phyloP scores from a whole-genome alignment of 345 rosid genomes.

The Adansonia digitata region DNA sequence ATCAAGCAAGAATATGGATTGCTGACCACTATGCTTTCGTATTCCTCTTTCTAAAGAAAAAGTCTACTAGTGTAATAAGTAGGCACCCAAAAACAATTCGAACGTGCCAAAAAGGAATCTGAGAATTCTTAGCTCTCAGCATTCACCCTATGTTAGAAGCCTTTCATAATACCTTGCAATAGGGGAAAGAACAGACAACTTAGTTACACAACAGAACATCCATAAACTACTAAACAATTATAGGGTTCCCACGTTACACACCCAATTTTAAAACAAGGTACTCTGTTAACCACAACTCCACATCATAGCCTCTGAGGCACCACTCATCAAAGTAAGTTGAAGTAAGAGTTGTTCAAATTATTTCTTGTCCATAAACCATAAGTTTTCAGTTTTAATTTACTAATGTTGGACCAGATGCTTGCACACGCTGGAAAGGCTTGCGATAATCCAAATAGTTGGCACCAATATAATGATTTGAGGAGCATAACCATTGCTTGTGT shows the following conservation, averaged over 20 bases:
- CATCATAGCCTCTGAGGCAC: background rate
- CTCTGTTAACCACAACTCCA: background rate
- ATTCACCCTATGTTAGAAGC: background rate
- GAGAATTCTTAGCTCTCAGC: background rate
- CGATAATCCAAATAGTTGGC: slow-evolving; percentile 1
- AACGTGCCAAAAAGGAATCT: background rate
- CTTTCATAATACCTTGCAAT: background rate
- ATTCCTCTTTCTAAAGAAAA: too few species aligned
- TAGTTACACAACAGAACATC: background rate
- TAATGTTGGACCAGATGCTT: slow-evolving; percentile 1
- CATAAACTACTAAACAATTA: background rate
- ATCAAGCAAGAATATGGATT: background rate
- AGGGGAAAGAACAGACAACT: background rate
- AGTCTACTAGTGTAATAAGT: background rate
- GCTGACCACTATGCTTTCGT: background rate
- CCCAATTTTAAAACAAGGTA: background rate
- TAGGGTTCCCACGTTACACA: background rate
- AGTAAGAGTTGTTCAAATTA: background rate
- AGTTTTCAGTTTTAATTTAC: background rate
- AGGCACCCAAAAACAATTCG: background rate
- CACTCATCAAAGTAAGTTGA: background rate
- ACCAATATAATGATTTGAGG: background rate
- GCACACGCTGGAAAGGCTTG: background rate
- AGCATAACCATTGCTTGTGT: background rate
- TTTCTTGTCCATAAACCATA: background rate